Base-by-base conservation (phyloP, 106 monocot species). In the Alisma plantagoaquatica region DNA sequence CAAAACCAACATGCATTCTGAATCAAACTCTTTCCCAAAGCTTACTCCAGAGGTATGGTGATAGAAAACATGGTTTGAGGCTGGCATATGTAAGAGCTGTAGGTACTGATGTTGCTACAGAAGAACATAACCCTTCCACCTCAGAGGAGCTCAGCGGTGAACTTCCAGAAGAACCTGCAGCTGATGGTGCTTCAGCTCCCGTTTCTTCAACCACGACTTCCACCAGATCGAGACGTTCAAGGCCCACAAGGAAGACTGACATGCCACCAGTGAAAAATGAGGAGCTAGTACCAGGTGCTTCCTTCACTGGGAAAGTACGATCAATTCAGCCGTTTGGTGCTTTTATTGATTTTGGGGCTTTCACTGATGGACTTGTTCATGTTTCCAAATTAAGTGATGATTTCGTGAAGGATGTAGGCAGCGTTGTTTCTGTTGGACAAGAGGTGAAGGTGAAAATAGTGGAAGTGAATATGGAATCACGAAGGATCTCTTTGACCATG, bases 241-340 rank as follows among this genome's bases (percentile, higher is more conserved):
- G 78, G 58, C 56, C 77, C 19, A 52, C 35, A n/a, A 75, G 77
- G 31, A 96, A 73, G 72, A 84, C 84, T 53, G 73, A 80, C n/a
- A 83, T 96, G 89, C 81, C 81, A 9, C 63, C 73, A 31, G 75
- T 96, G 41, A 96, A 76, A 43, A 71, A 89, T 45, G 89, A 85
- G 41, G 84, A 84, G 55, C 62, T 96, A 41, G 56, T 78, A 43
- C 78, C 89, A 9, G 96, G 96, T 49, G 77, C 88, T 56, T 70
- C 80, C n/a, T 96, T 89, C 66, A 76, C 64, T 0, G 96, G 96
- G 47, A 84, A 84, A 75, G 84, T 96, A n/a, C 80, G 89, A 58
- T 89, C 96, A 23, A 76, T 96, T 57, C 80, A 89, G 21, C 84
- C 89, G 53, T 96, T 96, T 72, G 96, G 96, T 63, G 73, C 77